Conservation (phyloP, 2,329 filamentous ascomycete genomes). For the Fusarium tanahbumbuense region DNA sequence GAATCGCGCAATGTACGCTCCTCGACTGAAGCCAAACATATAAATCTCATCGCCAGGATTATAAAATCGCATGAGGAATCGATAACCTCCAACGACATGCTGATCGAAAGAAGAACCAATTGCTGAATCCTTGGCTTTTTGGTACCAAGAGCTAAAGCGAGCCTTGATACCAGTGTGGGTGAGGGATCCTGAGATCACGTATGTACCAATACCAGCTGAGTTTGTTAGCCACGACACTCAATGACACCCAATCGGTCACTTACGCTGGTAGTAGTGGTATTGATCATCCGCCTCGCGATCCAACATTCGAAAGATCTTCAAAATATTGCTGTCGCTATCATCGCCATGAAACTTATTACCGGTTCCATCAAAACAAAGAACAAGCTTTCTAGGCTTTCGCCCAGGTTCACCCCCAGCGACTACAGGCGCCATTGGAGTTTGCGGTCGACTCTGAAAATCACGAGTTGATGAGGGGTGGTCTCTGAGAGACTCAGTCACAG, state of each 20-base stretch:
- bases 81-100: slow-evolving; percentile 86
- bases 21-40: slow-evolving; percentile 80
- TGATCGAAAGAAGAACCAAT: slow-evolving; percentile 83
- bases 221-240: not conserved
- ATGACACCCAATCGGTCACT: slow-evolving; percentile 32
- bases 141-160: slow-evolving; percentile 73
- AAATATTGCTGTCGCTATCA: slow-evolving; percentile 72
- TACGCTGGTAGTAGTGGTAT: slow-evolving; percentile 73
- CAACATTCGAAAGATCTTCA: slow-evolving; percentile 78
- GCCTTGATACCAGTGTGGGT: slow-evolving; percentile 67
- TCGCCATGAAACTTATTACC: slow-evolving; percentile 73
- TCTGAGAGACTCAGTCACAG: slow-evolving; percentile 27
- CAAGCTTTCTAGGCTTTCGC: slow-evolving; percentile 58
- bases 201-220: slow-evolving; percentile 77
- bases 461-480: slow-evolving; percentile 23
- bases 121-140: slow-evolving; percentile 81
- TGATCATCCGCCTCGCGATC: slow-evolving; percentile 72
- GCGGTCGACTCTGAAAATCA: slow-evolving; percentile 40
- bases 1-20: slow-evolving; percentile 79
- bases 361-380: slow-evolving; percentile 73
- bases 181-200: slow-evolving; percentile 70
- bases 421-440: slow-evolving; percentile 40
- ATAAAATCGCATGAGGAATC: slow-evolving; percentile 81
- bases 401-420: slow-evolving; percentile 18
- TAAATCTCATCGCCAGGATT: slow-evolving; percentile 73